Conservation (phyloP, 306 rosid genomes). For the Sesbania bispinosa region DNA sequence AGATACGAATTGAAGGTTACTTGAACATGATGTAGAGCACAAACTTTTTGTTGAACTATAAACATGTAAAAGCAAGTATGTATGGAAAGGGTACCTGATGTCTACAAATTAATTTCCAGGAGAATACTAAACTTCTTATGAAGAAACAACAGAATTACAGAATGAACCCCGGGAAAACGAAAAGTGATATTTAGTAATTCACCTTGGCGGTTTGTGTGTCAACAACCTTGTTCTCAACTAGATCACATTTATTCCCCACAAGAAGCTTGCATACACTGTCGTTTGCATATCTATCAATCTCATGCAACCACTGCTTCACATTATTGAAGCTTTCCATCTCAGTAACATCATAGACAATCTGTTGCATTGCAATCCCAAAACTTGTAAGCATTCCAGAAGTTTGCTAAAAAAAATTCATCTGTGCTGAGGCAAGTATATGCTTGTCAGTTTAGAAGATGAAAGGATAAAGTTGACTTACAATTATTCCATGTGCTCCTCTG, state of each 20-base stretch:
- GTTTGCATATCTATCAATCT: conserved; percentile 93
- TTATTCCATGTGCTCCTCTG: conserved; percentile 97
- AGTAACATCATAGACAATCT: conserved; percentile 97
- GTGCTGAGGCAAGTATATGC: background rate
- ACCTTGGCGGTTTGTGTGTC: conserved; percentile 91
- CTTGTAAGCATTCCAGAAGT: no score
- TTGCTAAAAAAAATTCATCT: no score
- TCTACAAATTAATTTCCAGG: background rate
- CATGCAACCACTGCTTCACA: conserved; percentile 94
- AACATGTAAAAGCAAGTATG: background rate
- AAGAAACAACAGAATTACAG: background rate
- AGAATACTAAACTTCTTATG: background rate
- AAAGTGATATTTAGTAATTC: background rate
- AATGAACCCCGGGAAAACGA: background rate
- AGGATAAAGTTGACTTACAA: conserved; percentile 47
- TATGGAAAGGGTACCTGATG: background rate
- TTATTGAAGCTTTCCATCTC: conserved; percentile 97
- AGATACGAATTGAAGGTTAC: background rate
- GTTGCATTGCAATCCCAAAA: conserved; percentile 46
- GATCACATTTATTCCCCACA: conserved; percentile 90
- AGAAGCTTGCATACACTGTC: conserved; percentile 93
- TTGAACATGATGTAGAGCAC: background rate
- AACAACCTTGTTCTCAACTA: conserved; percentile 80
- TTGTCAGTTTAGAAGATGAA: background rate
- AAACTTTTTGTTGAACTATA: background rate